These are phyloP conservation scores for Erysimum pusillum DNA, from an alignment of 441 rosid genomes.

Conservation along the genomic window DNA sequence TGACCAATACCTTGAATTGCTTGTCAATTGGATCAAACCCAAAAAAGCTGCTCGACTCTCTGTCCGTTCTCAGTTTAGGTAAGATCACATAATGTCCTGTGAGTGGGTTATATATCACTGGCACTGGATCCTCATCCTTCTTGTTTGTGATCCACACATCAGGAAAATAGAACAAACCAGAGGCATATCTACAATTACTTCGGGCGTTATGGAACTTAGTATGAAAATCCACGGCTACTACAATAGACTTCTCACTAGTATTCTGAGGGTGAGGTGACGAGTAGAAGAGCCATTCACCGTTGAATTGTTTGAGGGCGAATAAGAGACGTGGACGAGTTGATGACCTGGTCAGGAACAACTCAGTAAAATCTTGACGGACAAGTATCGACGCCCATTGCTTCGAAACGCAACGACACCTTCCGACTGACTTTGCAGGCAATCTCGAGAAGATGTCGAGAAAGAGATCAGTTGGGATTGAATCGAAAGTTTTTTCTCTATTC, in stretches of 20 bases:
- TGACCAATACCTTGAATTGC: conserved; percentile 6
- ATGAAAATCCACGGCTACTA: neutral
- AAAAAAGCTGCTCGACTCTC: neutral
- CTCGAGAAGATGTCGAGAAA: neutral
- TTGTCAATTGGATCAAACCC: neutral
- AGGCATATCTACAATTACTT: neutral
- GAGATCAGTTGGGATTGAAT: neutral
- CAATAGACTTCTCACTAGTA: neutral
- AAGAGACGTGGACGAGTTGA: neutral
- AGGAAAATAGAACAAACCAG: neutral
- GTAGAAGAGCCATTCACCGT: neutral
- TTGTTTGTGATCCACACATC: neutral
- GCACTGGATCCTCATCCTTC: neutral
- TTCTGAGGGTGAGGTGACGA: neutral
- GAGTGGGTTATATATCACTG: conserved; percentile 7
- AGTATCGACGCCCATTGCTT: neutral
- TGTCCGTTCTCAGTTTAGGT: neutral
- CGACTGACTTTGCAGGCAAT: neutral
- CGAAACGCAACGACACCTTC: neutral
- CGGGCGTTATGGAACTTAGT: neutral
- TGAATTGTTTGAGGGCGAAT: neutral
- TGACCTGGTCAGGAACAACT: neutral
- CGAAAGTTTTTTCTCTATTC: neutral
- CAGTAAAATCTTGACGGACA: neutral
- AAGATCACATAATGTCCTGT: neutral